phyloP scores from a whole-genome alignment of 1,284 basidiomycete genomes.

The Fomitiporia mediterranea region DNA sequence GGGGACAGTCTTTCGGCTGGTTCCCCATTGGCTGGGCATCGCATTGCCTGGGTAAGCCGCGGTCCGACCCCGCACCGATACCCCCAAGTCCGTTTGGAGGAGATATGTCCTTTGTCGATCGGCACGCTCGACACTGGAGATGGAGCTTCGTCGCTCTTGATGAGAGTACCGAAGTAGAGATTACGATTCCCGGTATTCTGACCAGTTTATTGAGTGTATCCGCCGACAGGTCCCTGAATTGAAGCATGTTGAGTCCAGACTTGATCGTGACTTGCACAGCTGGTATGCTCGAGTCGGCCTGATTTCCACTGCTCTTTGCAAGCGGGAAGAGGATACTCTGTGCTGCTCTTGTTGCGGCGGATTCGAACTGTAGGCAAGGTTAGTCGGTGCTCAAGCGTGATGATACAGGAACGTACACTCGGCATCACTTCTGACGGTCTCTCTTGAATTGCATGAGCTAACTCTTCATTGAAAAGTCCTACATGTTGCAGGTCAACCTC shows the following conservation, averaged over 20 bases:
- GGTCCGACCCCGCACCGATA: slow-evolving; percentile 72
- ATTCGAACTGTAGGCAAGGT: slow-evolving; percentile 66
- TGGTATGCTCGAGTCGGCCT: slow-evolving; percentile 63
- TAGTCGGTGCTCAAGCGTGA: neutral
- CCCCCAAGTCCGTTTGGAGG: slow-evolving; percentile 86
- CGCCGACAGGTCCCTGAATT: slow-evolving; percentile 91
- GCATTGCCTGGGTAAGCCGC: slow-evolving; percentile 80
- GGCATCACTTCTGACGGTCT: slow-evolving; percentile 87
- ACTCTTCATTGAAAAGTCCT: slow-evolving; percentile 87
- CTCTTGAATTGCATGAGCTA: slow-evolving; percentile 89
- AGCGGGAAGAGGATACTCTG: slow-evolving; percentile 77
- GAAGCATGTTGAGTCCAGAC: slow-evolving; percentile 87
- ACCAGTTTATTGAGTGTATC: slow-evolving; percentile 95
- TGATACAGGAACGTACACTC: slow-evolving; percentile 50
- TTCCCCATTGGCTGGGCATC: slow-evolving; percentile 72
- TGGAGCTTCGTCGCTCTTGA: slow-evolving; percentile 91
- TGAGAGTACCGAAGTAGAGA: slow-evolving; percentile 91
- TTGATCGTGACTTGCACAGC: slow-evolving; percentile 88
- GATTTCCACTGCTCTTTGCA: slow-evolving; percentile 43
- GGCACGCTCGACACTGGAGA: slow-evolving; percentile 90
- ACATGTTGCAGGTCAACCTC: slow-evolving; percentile 93
- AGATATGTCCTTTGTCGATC: slow-evolving; percentile 75
- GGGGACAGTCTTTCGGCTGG: slow-evolving; percentile 87
- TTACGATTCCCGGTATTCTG: slow-evolving; percentile 96
- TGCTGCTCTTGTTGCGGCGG: slow-evolving; percentile 79